Conservation (phyloP, 129 eudicot species). For the Scalesia atractyloides region DNA sequence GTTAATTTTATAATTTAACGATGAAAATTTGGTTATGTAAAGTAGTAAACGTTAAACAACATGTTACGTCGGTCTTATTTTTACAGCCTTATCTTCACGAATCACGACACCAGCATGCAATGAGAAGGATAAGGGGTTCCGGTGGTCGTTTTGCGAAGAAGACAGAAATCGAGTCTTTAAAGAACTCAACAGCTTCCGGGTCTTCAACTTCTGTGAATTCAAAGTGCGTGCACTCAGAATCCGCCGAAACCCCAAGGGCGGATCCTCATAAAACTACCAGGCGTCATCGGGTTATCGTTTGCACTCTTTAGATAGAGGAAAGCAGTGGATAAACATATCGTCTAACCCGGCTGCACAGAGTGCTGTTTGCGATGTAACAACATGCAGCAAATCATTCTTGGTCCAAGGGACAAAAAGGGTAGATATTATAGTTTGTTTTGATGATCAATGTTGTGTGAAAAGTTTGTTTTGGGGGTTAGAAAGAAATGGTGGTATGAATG, state of each 20-base stretch:
- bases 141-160: constrained; percentile 90
- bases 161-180: constrained; percentile 40
- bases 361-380: constrained; percentile 43
- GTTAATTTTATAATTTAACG: background rate
- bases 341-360: constrained; percentile 46
- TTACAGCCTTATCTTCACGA: constrained; percentile 90
- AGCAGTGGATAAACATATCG: constrained; percentile 50
- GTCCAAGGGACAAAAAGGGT: constrained; percentile 38
- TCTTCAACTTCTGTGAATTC: constrained; percentile 21
- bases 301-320: background rate
- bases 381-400: constrained; percentile 89
- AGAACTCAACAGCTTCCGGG: constrained; percentile 28
- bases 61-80: background rate
- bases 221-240: constrained; percentile 35
- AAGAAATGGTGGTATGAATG: constrained; percentile 21
- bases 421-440: background rate
- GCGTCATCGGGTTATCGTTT: too few relatives aligned
- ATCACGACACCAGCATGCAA: constrained; percentile 91
- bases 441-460: constrained; percentile 28
- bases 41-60: constrained; percentile 1
- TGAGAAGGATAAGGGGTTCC: constrained; percentile 75
- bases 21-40: background rate
- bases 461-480: constrained; percentile 32
- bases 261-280: constrained; percentile 15
- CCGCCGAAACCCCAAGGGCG: constrained; percentile 28